Evolutionary conservation across 2,329 filamentous ascomycete species (phyloP).

Genomic region (Aspergillus sp.): DNA sequence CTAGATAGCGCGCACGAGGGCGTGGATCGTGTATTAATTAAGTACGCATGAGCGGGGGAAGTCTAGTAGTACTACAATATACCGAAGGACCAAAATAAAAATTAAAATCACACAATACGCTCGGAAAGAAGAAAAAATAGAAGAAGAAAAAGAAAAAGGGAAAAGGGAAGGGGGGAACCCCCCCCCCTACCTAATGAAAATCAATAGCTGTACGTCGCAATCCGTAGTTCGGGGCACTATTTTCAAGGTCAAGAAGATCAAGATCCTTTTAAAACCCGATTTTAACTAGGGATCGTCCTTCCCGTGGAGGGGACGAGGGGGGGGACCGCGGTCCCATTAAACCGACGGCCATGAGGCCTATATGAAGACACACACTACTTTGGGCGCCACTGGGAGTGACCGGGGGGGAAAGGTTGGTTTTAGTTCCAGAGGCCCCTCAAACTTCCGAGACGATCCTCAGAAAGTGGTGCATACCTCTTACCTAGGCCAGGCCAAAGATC

Average conservation of each 20-base stretch:
- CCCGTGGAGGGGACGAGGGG: neutral
- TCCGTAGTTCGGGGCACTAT: neutral
- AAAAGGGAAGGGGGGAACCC: too few relatives aligned
- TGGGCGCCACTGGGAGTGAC: neutral
- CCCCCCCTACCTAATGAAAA: neutral
- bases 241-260: neutral
- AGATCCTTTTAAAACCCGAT: neutral
- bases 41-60: too few relatives aligned
- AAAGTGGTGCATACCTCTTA: slow-evolving; percentile 10
- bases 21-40: too few relatives aligned
- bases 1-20: too few relatives aligned
- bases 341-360: neutral
- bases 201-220: neutral
- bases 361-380: neutral
- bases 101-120: neutral
- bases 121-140: neutral
- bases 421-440: slow-evolving; percentile 24
- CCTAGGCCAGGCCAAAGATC: slow-evolving; percentile 10
- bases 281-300: neutral
- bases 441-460: slow-evolving; percentile 27
- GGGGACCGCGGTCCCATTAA: neutral
- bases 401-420: neutral
- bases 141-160: too few relatives aligned
- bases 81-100: neutral
- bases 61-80: too few relatives aligned